phyloP scores from a whole-genome alignment of 192 early-diverging fungal genomes.

The Podila epigama region DNA sequence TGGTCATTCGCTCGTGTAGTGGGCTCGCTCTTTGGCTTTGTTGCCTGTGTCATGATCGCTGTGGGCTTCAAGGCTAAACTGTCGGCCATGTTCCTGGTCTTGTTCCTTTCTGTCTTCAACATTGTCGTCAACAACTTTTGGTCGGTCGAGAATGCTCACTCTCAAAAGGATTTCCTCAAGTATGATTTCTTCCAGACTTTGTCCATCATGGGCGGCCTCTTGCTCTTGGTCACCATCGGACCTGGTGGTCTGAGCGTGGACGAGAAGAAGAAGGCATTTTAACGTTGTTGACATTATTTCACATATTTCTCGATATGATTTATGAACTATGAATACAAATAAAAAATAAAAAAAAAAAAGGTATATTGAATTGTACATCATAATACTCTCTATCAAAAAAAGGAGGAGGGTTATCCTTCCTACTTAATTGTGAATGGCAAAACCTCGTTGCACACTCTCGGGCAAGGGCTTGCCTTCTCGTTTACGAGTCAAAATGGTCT shows the following conservation, averaged over 20 bases:
- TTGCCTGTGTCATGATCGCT: conserved; percentile 93
- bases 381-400: no score
- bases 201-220: conserved; percentile 94
- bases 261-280: conserved; percentile 97
- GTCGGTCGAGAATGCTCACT: conserved; percentile 81
- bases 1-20: conserved; percentile 76
- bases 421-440: background rate
- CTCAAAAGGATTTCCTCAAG: conserved; percentile 90
- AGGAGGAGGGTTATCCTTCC: no score
- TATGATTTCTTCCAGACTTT: conserved; percentile 99
- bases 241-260: conserved; percentile 93
- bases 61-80: conserved; percentile 98
- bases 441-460: background rate
- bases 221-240: conserved; percentile 91
- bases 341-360: no score
- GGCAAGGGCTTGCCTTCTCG: conserved; percentile 22
- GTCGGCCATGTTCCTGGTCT: conserved; percentile 92
- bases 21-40: conserved; percentile 76
- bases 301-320: background rate
- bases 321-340: no score
- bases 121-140: conserved; percentile 97
- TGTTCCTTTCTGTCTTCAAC: conserved; percentile 90
- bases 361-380: no score
- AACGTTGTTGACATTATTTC: no score
- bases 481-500: conserved; percentile 6